Evolutionary conservation across 495 filamentous ascomycete genomes (phyloP).

Genomic region (Bacidia rubella): DNA sequence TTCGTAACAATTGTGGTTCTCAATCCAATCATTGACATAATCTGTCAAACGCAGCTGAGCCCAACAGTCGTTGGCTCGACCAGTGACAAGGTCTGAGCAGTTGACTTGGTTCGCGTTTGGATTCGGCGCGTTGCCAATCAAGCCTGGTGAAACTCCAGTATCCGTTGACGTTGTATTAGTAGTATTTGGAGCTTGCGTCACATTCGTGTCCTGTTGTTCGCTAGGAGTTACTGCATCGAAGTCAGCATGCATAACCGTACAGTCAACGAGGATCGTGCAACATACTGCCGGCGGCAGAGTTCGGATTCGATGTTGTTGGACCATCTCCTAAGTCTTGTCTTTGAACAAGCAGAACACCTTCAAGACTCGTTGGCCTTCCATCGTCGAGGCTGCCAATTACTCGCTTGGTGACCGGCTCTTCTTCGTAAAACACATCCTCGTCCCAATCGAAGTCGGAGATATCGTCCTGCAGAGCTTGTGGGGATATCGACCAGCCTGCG

Average conservation of each 20-base stretch:
- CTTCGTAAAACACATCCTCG: not conserved
- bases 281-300: not conserved
- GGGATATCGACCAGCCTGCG: not conserved
- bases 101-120: not conserved
- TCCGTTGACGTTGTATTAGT: not conserved
- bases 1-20: slow-evolving; percentile 3
- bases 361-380: not conserved
- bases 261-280: not conserved
- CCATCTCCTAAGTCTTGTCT: not conserved
- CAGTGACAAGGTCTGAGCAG: not conserved
- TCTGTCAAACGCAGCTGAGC: not conserved
- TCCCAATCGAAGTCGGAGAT: not conserved
- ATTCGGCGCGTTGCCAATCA: not conserved
- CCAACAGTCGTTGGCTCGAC: not conserved
- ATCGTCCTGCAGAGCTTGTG: not conserved
- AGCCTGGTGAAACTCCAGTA: not conserved
- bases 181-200: not conserved
- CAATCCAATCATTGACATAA: slow-evolving; percentile 3
- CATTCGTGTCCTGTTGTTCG: not conserved
- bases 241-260: not conserved
- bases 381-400: not conserved
- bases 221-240: not conserved
- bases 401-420: not conserved
- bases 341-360: not conserved
- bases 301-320: not conserved